Evolutionary conservation across 1,284 basidiomycete genomes (phyloP).

Genomic region (Irpex sp.): DNA sequence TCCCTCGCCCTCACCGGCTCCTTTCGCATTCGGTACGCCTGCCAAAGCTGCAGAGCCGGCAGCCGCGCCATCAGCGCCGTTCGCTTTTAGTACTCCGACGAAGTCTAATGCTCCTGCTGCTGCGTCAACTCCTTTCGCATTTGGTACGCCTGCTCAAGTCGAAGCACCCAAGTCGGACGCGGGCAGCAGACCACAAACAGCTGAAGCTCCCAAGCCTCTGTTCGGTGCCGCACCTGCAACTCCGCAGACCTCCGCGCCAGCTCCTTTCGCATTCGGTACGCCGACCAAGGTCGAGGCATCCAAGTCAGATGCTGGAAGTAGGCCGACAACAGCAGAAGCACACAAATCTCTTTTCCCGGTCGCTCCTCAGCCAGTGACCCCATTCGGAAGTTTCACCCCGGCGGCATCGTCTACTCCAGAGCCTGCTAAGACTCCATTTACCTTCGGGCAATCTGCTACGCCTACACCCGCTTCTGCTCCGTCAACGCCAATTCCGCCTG

Average conservation of each 20-base stretch:
- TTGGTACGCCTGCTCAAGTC: constrained; percentile 5
- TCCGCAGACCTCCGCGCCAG: constrained; percentile 10
- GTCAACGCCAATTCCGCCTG: constrained; percentile 15
- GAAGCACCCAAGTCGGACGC: neutral
- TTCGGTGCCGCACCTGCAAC: constrained; percentile 14
- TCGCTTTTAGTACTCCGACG: constrained; percentile 10
- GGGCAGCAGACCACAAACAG: neutral
- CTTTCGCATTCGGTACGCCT: constrained; percentile 17
- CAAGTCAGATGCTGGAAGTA: neutral
- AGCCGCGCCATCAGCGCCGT: constrained; percentile 2
- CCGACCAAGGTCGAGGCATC: constrained; percentile 4
- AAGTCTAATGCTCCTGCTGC: neutral
- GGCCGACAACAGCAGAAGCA: constrained; percentile 2
- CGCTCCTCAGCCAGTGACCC: neutral
- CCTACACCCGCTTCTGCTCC: constrained; percentile 9
- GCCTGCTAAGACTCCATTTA: constrained; percentile 21
- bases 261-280: constrained; percentile 11
- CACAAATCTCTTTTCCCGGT: constrained; percentile 15
- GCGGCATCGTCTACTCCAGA: constrained; percentile 14
- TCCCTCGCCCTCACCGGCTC: neutral
- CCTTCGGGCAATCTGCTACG: constrained; percentile 18
- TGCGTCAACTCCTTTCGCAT: neutral
- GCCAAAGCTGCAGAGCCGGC: constrained; percentile 16
- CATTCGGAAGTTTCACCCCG: constrained; percentile 2
- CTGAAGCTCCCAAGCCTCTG: constrained; percentile 2